Evolutionary conservation across 192 early-diverging fungal species (phyloP), one percentile per base, ranked within the genome.

Genomic region (Linnemannia hyalina): DNA sequence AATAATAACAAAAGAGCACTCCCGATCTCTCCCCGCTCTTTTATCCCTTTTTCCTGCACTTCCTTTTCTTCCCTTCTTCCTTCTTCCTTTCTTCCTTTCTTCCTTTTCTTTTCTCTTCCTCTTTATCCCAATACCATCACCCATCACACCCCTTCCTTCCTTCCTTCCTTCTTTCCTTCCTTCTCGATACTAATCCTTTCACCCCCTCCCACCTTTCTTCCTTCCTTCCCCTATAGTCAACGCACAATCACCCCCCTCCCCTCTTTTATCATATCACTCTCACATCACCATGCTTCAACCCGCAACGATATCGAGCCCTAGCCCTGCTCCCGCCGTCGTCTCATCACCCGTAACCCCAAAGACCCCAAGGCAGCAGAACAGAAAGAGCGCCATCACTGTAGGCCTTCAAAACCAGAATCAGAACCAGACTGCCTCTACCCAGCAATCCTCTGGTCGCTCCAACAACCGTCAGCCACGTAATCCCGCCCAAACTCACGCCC

Each of bases 311-410:
- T 13, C 44, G 60, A 47, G 6, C 76, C 36, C 69, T 76, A 35
- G 22, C 74, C n/a, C 68, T 76, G n/a, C 18, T 60, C 65, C 36
- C 52, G 6, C 52, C 52, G 13, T 44, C 55, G 20, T 11, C n/a
- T 69, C 68, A 68, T 44, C 73, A 35, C 40, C 65, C n/a, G 15
- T 60, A 32, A 40, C 76, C 47, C 38, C 76, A 78, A 60, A 65
- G 29, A 32, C 60, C 60, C 60, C 60, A 65, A 69, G 41, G 36
- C 65, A 36, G n/a, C 35, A 54, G 13, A 73, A 26, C 75, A 72
- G 75, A 32, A 82, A 82, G 46, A 82, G 81, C 54, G 71, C 44
- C 70, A 76, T 82, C 55, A 22, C 81, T 6, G 46, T 73, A 6
- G 70, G 72, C 3, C 70, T 83, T 38, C 77, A 75, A 26, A 74